Conservation (phyloP, 768 basidiomycete genomes). For the Macrolepiota fuliginosa region DNA sequence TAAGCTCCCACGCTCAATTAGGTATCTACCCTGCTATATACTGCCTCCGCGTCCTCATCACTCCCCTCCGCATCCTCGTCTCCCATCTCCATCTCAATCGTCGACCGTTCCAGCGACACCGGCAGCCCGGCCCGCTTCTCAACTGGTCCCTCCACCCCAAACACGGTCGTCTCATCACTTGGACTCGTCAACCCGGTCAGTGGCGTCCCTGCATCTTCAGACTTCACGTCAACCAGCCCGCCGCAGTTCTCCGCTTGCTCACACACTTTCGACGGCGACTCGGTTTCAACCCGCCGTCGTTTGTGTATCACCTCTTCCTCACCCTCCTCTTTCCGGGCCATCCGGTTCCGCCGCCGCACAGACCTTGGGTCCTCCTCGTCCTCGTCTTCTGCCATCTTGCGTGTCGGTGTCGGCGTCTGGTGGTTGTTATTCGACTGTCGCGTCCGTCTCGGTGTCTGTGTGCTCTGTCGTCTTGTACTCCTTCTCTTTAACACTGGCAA, state of each 20-base stretch:
- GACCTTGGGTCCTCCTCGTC: slow-evolving; percentile 8
- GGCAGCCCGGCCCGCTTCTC: slow-evolving; percentile 22
- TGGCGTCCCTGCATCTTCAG: slow-evolving; percentile 55
- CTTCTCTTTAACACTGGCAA: slow-evolving; percentile 5
- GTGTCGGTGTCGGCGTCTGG: background rate
- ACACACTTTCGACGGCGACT: slow-evolving; percentile 9
- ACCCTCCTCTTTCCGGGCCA: background rate
- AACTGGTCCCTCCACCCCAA: slow-evolving; percentile 28
- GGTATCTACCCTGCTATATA: slow-evolving; percentile 12
- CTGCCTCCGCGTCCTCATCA: slow-evolving; percentile 29
- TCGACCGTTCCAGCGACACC: slow-evolving; percentile 27
- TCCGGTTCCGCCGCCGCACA: slow-evolving; percentile 2
- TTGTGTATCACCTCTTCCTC: slow-evolving; percentile 5
- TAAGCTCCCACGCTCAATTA: slow-evolving; percentile 15
- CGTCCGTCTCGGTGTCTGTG: slow-evolving; percentile 9
- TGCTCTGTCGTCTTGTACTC: slow-evolving; percentile 5
- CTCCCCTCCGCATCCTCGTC: slow-evolving; percentile 45
- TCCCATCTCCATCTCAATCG: slow-evolving; percentile 24
- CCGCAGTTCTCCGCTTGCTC: background rate
- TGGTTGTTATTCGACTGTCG: background rate
- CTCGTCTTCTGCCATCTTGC: slow-evolving; percentile 11
- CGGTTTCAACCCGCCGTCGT: background rate
- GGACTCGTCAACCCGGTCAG: slow-evolving; percentile 48
- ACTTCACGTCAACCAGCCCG: slow-evolving; percentile 30
- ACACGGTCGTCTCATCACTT: slow-evolving; percentile 59